A percentile compares a stretch with the other conserved stretches of the same genome.
Conservation (phyloP, 1,284 basidiomycete species). For the Xerocomus nothofagi region DNA sequence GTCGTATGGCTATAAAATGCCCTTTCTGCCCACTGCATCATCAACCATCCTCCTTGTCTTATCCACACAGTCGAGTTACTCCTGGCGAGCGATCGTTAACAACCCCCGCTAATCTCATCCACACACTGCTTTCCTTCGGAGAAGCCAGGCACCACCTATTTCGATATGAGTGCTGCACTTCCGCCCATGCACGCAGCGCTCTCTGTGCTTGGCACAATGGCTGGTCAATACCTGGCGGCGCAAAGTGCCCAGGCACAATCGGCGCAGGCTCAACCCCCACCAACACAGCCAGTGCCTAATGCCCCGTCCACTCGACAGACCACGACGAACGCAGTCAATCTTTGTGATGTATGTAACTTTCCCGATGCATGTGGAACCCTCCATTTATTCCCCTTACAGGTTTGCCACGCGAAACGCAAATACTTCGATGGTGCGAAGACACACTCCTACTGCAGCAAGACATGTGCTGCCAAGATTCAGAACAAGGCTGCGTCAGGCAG, state of each 20-base stretch:
- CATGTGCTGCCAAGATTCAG: constrained; percentile 36
- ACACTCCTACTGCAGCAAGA: constrained; percentile 40
- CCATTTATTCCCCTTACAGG: constrained; percentile 24
- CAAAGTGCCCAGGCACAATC: constrained; percentile 37
- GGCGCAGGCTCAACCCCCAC: constrained; percentile 25
- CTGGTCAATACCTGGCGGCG: constrained; percentile 46
- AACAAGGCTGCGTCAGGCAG: constrained; percentile 19
- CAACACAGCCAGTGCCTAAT: constrained; percentile 25
- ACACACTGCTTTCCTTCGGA: constrained; percentile 9
- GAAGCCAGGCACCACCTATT: constrained; percentile 6
- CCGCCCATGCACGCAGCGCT: constrained; percentile 51
- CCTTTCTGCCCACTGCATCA: constrained; percentile 3
- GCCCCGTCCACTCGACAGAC: constrained; percentile 29
- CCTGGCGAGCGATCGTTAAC: constrained; percentile 31
- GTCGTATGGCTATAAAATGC: constrained; percentile 28
- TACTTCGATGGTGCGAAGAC: constrained; percentile 41
- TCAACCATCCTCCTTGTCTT: constrained; percentile 27
- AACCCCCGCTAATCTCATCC: constrained; percentile 3
- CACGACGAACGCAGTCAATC: constrained; percentile 21
- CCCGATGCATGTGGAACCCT: constrained; percentile 4
- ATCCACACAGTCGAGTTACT: constrained; percentile 30
- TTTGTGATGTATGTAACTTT: constrained; percentile 32
- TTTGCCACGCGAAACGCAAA: constrained; percentile 54
- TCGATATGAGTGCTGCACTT: constrained; percentile 39
- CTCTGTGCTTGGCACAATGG: constrained; percentile 51